Evolutionary conservation across 2,329 filamentous ascomycete genomes (phyloP).

Genomic region (Zopfia rhizophila): DNA sequence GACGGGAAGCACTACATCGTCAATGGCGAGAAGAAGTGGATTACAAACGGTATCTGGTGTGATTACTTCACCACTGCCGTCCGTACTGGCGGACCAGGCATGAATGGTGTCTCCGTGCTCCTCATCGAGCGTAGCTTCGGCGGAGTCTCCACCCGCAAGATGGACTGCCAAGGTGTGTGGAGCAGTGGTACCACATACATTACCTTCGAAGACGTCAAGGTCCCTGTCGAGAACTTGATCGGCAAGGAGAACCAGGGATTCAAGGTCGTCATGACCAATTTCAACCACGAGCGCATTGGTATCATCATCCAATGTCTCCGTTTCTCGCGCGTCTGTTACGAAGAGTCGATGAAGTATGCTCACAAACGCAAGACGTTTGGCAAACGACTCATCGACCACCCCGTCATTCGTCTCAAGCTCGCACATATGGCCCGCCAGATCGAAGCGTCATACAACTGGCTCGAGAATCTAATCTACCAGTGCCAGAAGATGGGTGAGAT

Average conservation of each 20-base stretch:
- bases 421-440: slow-evolving; percentile 99
- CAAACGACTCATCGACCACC: slow-evolving; percentile 95
- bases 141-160: slow-evolving; percentile 90
- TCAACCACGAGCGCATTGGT: slow-evolving; percentile 98
- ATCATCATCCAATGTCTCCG: slow-evolving; percentile 98
- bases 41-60: slow-evolving; percentile 95
- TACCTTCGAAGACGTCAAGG: slow-evolving; percentile 98
- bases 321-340: slow-evolving; percentile 96
- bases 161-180: slow-evolving; percentile 99
- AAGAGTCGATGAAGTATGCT: slow-evolving; percentile 95
- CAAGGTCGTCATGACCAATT: slow-evolving; percentile 99
- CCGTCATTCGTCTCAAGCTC: slow-evolving; percentile 96
- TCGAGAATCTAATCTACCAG: slow-evolving; percentile 95
- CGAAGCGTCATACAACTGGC: slow-evolving; percentile 96
- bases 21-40: slow-evolving; percentile 99
- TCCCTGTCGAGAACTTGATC: slow-evolving; percentile 97
- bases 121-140: slow-evolving; percentile 87
- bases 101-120: slow-evolving; percentile 91
- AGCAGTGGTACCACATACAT: slow-evolving; percentile 95
- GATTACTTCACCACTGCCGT: slow-evolving; percentile 99
- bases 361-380: slow-evolving; percentile 97
- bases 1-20: slow-evolving; percentile 99
- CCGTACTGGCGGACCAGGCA: slow-evolving; percentile 85
- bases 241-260: slow-evolving; percentile 99
- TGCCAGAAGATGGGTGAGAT: slow-evolving; percentile 92